Conservation (phyloP, 2,329 filamentous ascomycete species). For the Fusarium stilboides region DNA sequence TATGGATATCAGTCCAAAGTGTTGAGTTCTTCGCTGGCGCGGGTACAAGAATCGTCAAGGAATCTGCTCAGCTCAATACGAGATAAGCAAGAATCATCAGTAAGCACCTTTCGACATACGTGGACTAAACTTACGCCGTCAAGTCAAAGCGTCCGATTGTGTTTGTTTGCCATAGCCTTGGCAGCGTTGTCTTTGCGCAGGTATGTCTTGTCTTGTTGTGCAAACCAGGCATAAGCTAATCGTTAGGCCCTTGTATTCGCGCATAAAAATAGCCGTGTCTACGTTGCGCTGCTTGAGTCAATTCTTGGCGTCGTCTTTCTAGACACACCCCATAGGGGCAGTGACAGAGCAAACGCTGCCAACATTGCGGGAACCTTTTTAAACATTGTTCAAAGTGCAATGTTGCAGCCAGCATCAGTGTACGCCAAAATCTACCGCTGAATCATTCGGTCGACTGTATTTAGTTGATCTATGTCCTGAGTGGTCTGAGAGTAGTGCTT, state of each 20-base stretch:
- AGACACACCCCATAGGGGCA: not conserved
- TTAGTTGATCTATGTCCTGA: not conserved
- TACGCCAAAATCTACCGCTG: not conserved
- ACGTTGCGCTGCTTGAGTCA: not conserved
- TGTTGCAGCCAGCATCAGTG: slow-evolving; percentile 43
- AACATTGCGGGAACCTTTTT: not conserved
- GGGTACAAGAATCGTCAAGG: not conserved
- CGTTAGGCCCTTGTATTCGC: not conserved
- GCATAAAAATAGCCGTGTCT: not conserved
- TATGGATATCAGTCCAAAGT: not conserved
- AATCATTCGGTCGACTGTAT: not conserved
- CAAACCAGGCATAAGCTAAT: not conserved
- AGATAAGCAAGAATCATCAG: not conserved
- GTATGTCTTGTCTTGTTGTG: not conserved
- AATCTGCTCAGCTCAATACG: not conserved
- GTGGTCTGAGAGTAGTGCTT: not conserved
- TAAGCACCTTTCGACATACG: not conserved
- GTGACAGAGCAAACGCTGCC: not conserved
- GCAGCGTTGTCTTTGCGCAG: slow-evolving; percentile 46
- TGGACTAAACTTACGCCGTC: not conserved
- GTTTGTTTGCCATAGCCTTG: slow-evolving; percentile 51
- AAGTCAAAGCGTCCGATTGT: slow-evolving; percentile 36
- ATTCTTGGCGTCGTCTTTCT: not conserved
- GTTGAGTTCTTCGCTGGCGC: not conserved
- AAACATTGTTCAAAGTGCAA: slow-evolving; percentile 51